Base-by-base conservation (phyloP, 352 stramenopile genomes). In the Globisporangium takayamanum region DNA sequence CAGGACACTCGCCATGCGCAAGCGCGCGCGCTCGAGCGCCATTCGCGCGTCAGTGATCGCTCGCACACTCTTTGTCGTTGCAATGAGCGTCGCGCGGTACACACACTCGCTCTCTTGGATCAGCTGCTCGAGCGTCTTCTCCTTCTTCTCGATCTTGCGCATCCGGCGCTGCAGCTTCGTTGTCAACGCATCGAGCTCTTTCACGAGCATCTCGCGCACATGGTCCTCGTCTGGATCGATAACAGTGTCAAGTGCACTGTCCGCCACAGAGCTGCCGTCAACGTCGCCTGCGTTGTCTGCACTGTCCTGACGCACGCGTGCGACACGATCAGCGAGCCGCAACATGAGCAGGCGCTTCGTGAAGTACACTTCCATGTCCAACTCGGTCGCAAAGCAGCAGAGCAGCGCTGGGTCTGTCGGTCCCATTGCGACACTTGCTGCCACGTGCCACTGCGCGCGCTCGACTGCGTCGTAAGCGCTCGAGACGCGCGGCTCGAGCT, bases 61-160 rank as follows among this genome's bases (percentile, higher is more conserved):
- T 12, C 56, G 54, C 0, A 80, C 63, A 1, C 26, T 46, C 28
- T 59, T 64, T 5, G 14, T 33, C 6, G 50, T 11, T 0, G 51
- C 49, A n/a, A 66, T 56, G 11, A 88, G 72, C 15, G 64, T 33
- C 3, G 67, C 59, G 2, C 72, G 68, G 60, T 77, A 70, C 1
- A 10, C 33, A 30, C 60, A 50, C 28, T 74, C 62, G 1, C 67
- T 65, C 8, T 54, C 41, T 12, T 69, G 57, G 0, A 89, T 54
- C 18, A 70, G 59, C 0, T 81, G 63, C 50, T 78, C 64, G 0
- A 72, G 22, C 0, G 44, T 10, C 20, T 63, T 75, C 12, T 67
- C 48, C 50, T 87, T 86, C 59, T 90, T 90, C 22, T 75, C 76
- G 12, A 70, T 54, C 58, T 76, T 81, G 28, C 77, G 75, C 25